phyloP scores from a whole-genome alignment of 1,284 basidiomycete genomes.

The Mycosarcoma mackinlayi region DNA sequence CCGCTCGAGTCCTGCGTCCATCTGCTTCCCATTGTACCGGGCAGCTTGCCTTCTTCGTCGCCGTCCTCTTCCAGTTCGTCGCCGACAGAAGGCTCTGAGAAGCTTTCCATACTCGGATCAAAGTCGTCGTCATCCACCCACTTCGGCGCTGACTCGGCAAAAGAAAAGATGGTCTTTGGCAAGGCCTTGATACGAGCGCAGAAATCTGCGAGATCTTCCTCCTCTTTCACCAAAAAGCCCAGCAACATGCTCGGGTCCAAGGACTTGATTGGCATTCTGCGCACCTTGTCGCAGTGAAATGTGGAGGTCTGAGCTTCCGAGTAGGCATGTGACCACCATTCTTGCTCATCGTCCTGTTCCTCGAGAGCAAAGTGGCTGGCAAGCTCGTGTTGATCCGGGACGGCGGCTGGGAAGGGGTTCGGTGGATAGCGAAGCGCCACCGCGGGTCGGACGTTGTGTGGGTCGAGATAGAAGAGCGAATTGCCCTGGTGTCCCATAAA shows the following conservation, averaged over 20 bases:
- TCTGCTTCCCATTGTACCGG: neutral
- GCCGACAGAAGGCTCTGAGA: conserved; percentile 51
- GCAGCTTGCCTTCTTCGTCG: conserved; percentile 2
- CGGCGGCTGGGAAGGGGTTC: conserved; percentile 48
- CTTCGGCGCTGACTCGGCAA: conserved; percentile 79
- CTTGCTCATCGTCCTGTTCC: conserved; percentile 33
- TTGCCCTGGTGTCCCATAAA: conserved; percentile 89
- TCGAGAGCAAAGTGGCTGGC: conserved; percentile 16
- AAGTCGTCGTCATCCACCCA: conserved; percentile 84
- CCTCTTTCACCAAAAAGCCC: conserved; percentile 86
- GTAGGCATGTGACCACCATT: conserved; percentile 77
- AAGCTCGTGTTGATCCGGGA: conserved; percentile 23
- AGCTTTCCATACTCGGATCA: conserved; percentile 75
- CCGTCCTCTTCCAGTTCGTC: conserved; percentile 25
- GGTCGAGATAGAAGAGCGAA: conserved; percentile 86
- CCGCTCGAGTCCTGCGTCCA: neutral
- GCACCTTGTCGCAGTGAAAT: conserved; percentile 91
- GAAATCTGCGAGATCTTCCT: conserved; percentile 86
- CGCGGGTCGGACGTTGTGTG: conserved; percentile 86
- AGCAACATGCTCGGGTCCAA: conserved; percentile 97
- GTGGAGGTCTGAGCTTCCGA: conserved; percentile 78
- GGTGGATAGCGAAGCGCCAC: conserved; percentile 79
- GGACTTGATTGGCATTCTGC: conserved; percentile 90
- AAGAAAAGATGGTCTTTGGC: conserved; percentile 66
- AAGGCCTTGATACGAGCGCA: conserved; percentile 71